phyloP scores from a whole-genome alignment of 352 stramenopile genomes.

The Pythium diclinum region DNA sequence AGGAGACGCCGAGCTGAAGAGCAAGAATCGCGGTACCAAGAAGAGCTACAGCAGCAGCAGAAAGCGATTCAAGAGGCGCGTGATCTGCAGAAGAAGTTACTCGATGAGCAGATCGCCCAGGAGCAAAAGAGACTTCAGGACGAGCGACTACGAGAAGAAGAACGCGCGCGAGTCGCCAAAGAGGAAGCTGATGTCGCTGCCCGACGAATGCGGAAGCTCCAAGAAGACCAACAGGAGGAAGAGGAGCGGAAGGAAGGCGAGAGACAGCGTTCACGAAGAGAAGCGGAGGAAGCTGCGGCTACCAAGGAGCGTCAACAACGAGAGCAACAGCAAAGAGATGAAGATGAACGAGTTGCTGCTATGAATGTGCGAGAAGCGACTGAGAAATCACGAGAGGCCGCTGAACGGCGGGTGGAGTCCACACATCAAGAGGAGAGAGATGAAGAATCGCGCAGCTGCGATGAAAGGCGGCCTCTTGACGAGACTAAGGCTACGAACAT shows the following conservation, averaged over 20 bases:
- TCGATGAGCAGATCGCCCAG: slow-evolving; percentile 24
- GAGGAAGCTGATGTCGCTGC: slow-evolving; percentile 24
- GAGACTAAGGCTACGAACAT: not conserved
- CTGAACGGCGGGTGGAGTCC: not conserved
- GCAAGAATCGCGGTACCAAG: slow-evolving; percentile 34
- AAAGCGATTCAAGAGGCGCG: slow-evolving; percentile 32
- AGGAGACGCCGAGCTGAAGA: slow-evolving; percentile 26
- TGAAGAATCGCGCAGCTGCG: not conserved
- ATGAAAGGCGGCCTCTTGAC: not conserved
- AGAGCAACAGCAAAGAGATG: not conserved
- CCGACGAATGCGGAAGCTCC: slow-evolving; percentile 19
- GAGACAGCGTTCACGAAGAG: slow-evolving; percentile 9
- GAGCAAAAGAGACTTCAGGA: slow-evolving; percentile 23
- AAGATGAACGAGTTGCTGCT: not conserved
- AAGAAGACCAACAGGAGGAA: slow-evolving; percentile 29
- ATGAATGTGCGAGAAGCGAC: not conserved
- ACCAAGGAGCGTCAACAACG: not conserved
- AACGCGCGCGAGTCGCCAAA: slow-evolving; percentile 23
- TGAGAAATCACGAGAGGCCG: not conserved
- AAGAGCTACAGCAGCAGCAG: slow-evolving; percentile 35
- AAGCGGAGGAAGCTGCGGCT: slow-evolving; percentile 10
- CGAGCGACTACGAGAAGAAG: slow-evolving; percentile 17
- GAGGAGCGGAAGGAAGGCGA: slow-evolving; percentile 16
- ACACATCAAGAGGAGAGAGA: not conserved
- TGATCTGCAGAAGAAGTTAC: slow-evolving; percentile 31